phyloP scores from a whole-genome alignment of 192 early-diverging fungal genomes.

The Coemansia reversa region DNA sequence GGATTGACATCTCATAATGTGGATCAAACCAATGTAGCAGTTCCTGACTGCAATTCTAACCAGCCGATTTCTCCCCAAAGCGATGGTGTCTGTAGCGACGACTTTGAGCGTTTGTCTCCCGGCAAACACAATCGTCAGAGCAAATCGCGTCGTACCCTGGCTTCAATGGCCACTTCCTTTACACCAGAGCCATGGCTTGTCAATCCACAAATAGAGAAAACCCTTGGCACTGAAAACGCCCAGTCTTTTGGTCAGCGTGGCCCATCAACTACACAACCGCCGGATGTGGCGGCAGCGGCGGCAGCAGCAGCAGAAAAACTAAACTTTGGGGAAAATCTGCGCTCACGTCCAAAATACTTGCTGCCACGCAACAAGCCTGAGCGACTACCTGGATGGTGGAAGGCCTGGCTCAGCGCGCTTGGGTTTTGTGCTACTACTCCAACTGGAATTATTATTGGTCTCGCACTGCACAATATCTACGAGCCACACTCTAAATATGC shows the following conservation, averaged over 20 bases:
- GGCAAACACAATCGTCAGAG: constrained; percentile 9
- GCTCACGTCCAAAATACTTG: constrained; percentile 14
- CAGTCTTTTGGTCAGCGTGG: constrained; percentile 1
- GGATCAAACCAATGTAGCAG: not conserved
- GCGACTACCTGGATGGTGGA: constrained; percentile 50
- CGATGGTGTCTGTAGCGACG: constrained; percentile 6
- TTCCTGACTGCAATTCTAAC: not conserved
- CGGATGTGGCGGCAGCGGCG: constrained; percentile 6
- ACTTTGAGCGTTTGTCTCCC: constrained; percentile 20
- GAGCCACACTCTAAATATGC: constrained; percentile 59
- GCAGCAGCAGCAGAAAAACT: not conserved
- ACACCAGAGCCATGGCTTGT: constrained; percentile 50
- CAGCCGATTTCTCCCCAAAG: not conserved
- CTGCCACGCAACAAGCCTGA: constrained; percentile 29
- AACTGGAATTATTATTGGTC: constrained; percentile 72
- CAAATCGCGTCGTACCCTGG: constrained; percentile 41
- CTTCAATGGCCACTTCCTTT: constrained; percentile 48
- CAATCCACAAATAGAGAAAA: constrained; percentile 40
- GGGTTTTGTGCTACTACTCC: constrained; percentile 72
- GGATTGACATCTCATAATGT: not conserved
- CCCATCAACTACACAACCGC: constrained; percentile 12
- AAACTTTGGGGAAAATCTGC: not conserved
- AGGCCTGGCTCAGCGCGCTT: constrained; percentile 55
- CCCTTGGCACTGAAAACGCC: constrained; percentile 3
- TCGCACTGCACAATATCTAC: constrained; percentile 63